phyloP scores from a whole-genome alignment of 1,139 yeast species.

The Yamadazyma epiphylla region DNA sequence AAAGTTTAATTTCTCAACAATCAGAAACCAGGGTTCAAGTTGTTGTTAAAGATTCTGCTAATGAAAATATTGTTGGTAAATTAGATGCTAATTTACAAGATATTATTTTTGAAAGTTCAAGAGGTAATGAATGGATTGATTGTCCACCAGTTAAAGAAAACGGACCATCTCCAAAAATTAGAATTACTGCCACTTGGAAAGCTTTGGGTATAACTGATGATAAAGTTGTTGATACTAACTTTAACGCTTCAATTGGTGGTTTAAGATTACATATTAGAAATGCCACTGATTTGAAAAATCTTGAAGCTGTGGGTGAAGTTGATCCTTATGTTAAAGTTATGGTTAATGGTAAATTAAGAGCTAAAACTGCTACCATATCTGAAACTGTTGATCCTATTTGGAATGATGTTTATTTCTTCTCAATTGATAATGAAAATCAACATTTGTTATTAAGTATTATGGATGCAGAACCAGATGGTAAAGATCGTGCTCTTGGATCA shows the following conservation, averaged over 20 bases:
- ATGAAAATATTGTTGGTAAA: slow-evolving; percentile 47
- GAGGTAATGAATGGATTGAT: slow-evolving; percentile 50
- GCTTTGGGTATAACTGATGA: slow-evolving; percentile 59
- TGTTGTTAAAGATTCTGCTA: slow-evolving; percentile 53
- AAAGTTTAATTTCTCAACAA: slow-evolving; percentile 58
- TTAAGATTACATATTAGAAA: slow-evolving; percentile 55
- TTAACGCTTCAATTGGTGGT: slow-evolving; percentile 62
- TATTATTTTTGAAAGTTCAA: slow-evolving; percentile 48
- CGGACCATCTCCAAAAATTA: slow-evolving; percentile 44
- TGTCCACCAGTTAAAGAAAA: slow-evolving; percentile 33
- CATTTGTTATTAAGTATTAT: slow-evolving; percentile 53
- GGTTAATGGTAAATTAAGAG: slow-evolving; percentile 55
- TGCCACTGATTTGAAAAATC: slow-evolving; percentile 53
- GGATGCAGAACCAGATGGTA: slow-evolving; percentile 63
- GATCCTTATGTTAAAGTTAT: slow-evolving; percentile 68
- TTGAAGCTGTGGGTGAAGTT: slow-evolving; percentile 64
- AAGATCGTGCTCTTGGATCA: slow-evolving; percentile 63
- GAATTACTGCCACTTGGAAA: slow-evolving; percentile 63
- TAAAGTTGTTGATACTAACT: slow-evolving; percentile 37
- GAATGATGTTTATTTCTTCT: slow-evolving; percentile 57
- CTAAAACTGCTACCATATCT: slow-evolving; percentile 53
- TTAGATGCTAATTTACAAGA: slow-evolving; percentile 54
- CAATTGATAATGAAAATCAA: slow-evolving; percentile 61
- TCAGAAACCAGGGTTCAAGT: slow-evolving; percentile 51
- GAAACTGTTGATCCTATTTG: slow-evolving; percentile 54